Conservation (phyloP, 2,329 filamentous ascomycete genomes). For the Coniochaeta ligniaria region DNA sequence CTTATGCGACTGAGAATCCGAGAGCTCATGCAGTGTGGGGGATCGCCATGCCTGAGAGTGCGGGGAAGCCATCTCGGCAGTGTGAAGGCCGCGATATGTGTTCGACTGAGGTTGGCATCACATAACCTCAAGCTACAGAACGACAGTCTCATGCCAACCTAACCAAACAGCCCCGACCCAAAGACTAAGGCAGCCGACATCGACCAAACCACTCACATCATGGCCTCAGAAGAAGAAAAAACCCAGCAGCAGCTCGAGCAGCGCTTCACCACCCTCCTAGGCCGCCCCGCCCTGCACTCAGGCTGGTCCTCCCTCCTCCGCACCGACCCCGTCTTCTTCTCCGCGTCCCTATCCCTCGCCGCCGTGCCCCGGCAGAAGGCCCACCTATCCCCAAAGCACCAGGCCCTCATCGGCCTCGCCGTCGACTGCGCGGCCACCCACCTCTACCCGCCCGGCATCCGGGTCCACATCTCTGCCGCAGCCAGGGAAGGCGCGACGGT, state of each 20-base stretch:
- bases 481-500: constrained; percentile 28
- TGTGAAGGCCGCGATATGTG: background rate
- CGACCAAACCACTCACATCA: background rate
- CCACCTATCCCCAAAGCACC: constrained; percentile 30
- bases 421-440: constrained; percentile 35
- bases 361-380: constrained; percentile 16
- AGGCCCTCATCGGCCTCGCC: constrained; percentile 32
- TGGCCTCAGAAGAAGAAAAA: background rate
- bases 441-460: constrained; percentile 33
- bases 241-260: background rate
- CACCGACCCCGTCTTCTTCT: constrained; percentile 17
- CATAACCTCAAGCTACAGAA: background rate
- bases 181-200: no score
- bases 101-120: background rate
- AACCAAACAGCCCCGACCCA: background rate
- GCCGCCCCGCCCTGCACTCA: constrained; percentile 12
- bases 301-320: constrained; percentile 18
- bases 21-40: no score
- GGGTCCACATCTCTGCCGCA: constrained; percentile 29
- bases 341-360: constrained; percentile 15
- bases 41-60: background rate
- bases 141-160: background rate
- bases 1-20: no score
- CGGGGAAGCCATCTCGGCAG: background rate
- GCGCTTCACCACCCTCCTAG: constrained; percentile 13